Evolutionary conservation across 2,329 filamentous ascomycete genomes (phyloP), one percentile per base, ranked within the genome.

Genomic region (Pseudocercospora macadamiae): DNA sequence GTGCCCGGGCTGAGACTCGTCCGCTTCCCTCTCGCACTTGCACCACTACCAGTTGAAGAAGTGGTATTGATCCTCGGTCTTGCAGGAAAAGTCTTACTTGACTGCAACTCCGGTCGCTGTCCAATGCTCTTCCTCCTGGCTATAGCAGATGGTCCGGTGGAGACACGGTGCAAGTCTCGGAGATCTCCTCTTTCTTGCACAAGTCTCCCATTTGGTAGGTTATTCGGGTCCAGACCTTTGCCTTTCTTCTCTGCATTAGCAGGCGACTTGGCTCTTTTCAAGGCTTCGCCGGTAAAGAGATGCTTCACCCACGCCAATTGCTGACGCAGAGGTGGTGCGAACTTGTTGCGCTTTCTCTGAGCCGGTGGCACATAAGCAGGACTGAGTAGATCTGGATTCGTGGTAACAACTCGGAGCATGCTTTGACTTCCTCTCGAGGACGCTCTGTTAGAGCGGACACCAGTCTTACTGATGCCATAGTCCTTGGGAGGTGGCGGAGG

Each of bases 401-500:
- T 83, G 12, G 90, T 89, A 36, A 96, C 91, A 3, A 96, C 84
- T 71, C 96, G 91, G 28, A 97, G 82, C 63, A 91, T 95, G 66
- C 92, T 96, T 42, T 90, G 89, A 60, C 91, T 73, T n/a, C 66
- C 63, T 49, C 71, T 64, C 9, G 70, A 71, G 12, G 66, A 56
- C 19, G 67, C 66, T 37, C 71, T 63, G 7, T 55, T 45, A 83
- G 65, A 90, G 89, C 68, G 61, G 66, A 89, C 82, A 59, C 89
- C 86, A 63, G 86, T 58, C 10, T 62, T 49, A 18, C 34, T 47
- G 37, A 25, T 58, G 34, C 44, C 57, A 45, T 60, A 87, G 65
- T 97, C 93, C 73, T 97, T 97, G 1, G 93, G 92, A 39, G 93
- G 93, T 8, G 89, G 90, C 37, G 90, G 81, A 4, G 93, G 88